Base-by-base conservation (phyloP, 2,329 filamentous ascomycete species). In the Ambrosiella xylebori region DNA sequence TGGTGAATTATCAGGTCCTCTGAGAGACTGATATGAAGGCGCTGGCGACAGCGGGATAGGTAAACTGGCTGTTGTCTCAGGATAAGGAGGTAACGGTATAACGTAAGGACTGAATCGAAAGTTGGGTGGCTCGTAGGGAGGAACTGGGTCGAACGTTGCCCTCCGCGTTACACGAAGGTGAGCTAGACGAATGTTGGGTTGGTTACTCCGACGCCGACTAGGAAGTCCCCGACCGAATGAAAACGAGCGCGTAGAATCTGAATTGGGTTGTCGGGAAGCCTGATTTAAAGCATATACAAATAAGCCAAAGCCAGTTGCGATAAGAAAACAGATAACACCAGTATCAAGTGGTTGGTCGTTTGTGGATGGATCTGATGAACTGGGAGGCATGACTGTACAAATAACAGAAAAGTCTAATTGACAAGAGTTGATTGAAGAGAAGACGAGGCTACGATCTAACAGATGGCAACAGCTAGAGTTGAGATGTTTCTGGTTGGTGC, bases 301-400 rank as follows among this genome's bases (percentile, higher is more conserved):
- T 19, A 61, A 47, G 19, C 56, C 56, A 61, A 61, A 58, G 40
- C 51, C 57, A 37, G 56, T 54, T 11, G 55, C 59, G 15, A 61
- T 37, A 39, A 58, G 47, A 39, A 61, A 50, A 39, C 51, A 54
- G 36, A 61, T 37, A 5, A 61, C 36, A 45, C 56, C 56, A 17
- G 53, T 54, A 55, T 58, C 56, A 17, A 61, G 37, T 37, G 41
- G 51, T 47, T 17, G n/a, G 44, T n/a, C 13, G 15, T 17, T 17
- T 36, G 13, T 35, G 44, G 38, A 13, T 19, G 35, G 17, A 27
- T 27, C 27, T 27, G 4, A 27, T 27, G 27, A 27, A 5, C 27
- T 27, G 27, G 19, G 37, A 51, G 47, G 12, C 35, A 50, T 57
- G 36, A 57, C 52, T 35, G 45, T 49, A 51, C 37, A 12, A 37